A percentile compares a stretch with the other conserved stretches of the same genome.
Evolutionary conservation across 805 yeast species (phyloP).

Genomic region (Yamadazyma scolyti): DNA sequence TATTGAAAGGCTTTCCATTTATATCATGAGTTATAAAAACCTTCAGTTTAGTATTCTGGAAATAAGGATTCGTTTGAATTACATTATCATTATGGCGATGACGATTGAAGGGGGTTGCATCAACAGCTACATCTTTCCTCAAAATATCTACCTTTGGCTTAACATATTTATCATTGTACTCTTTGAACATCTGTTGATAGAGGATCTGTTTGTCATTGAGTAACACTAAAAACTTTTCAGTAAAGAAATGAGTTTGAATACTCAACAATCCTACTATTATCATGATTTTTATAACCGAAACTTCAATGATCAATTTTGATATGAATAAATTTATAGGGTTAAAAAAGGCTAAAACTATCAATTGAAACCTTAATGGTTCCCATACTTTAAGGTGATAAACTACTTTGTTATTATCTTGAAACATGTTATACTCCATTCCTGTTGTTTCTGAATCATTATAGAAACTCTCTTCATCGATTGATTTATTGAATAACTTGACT

Average conservation of each 20-base stretch:
- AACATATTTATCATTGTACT: conserved; percentile 60
- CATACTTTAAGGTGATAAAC: conserved; percentile 62
- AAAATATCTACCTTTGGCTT: conserved; percentile 51
- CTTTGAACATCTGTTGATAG: conserved; percentile 57
- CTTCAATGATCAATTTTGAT: conserved; percentile 28
- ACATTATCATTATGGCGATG: conserved; percentile 1
- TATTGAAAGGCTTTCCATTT: conserved; percentile 29
- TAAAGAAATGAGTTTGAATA: conserved; percentile 31
- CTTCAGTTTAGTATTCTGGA: conserved; percentile 29
- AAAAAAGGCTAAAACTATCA: conserved; percentile 48
- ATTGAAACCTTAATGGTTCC: conserved; percentile 60
- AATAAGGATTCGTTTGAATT: conserved; percentile 22
- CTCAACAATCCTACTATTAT: conserved; percentile 19
- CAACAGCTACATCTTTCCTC: conserved; percentile 58
- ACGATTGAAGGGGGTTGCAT: conserved; percentile 46
- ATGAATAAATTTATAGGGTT: conserved; percentile 55
- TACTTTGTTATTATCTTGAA: conserved; percentile 20
- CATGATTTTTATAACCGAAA: conserved; percentile 28
- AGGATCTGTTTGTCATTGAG: conserved; percentile 58
- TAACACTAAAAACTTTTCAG: conserved; percentile 45
- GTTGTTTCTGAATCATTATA: conserved; percentile 20
- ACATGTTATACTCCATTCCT: conserved; percentile 10
- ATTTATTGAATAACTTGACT: conserved; percentile 5
- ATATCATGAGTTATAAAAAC: conserved; percentile 52
- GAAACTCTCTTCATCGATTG: conserved; percentile 11